A percentile compares a stretch with the other conserved stretches of the same genome.
These are phyloP conservation scores for Evernia prunastri DNA, from an alignment of 495 filamentous ascomycete species.

Conservation along the genomic window DNA sequence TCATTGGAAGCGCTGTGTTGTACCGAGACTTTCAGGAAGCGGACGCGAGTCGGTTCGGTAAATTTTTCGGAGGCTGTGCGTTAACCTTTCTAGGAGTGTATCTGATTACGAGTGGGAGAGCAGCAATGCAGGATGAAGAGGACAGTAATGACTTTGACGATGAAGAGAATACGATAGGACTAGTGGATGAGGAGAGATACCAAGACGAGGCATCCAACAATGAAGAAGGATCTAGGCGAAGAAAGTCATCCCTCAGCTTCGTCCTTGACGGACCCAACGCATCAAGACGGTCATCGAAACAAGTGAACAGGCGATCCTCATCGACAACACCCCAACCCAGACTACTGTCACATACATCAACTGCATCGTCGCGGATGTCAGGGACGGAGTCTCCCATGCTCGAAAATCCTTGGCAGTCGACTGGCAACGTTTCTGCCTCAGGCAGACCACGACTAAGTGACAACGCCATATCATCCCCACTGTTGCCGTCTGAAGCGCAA, in stretches of 20 bases:
- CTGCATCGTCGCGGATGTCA: conserved; percentile 10
- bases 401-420: conserved; percentile 20
- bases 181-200: conserved; percentile 41
- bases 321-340: conserved; percentile 12
- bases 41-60: conserved; percentile 56
- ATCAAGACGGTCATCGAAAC: conserved; percentile 18
- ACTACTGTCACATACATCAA: conserved; percentile 13
- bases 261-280: conserved; percentile 8
- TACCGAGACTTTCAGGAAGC: conserved; percentile 91
- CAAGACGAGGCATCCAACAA: conserved; percentile 36
- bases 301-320: not conserved
- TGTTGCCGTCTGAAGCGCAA: conserved; percentile 32
- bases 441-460: conserved; percentile 17
- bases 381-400: conserved; percentile 12
- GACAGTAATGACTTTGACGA: conserved; percentile 39
- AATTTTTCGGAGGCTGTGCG: conserved; percentile 83
- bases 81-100: conserved; percentile 93
- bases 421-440: conserved; percentile 5
- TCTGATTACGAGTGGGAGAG: conserved; percentile 69
- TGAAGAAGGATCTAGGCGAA: conserved; percentile 12
- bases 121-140: conserved; percentile 40
- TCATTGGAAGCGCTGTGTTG: conserved; percentile 83
- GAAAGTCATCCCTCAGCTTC: conserved; percentile 25
- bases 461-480: conserved; percentile 22
- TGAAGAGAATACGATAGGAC: conserved; percentile 44